Evolutionary conservation across 1,139 yeast genomes (phyloP).

Genomic region (Ashbya aceris): DNA sequence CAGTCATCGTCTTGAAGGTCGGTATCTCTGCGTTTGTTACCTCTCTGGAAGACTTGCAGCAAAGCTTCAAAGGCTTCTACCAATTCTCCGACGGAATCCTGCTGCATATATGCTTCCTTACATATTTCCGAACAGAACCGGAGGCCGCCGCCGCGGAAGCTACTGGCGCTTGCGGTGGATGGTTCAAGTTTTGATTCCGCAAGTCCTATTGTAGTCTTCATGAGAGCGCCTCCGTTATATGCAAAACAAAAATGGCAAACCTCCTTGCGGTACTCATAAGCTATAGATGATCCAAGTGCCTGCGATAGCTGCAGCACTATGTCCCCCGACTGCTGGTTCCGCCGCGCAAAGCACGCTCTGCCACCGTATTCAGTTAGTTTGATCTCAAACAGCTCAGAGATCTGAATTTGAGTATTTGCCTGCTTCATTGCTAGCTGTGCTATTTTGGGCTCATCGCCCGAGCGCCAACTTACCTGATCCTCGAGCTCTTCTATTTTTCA

Average conservation of each 20-base stretch:
- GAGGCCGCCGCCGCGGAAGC: conserved; percentile 36
- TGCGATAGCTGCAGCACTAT: conserved; percentile 34
- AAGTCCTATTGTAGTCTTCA: conserved; percentile 33
- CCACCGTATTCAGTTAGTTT: conserved; percentile 47
- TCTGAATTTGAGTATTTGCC: neutral
- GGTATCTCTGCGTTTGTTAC: conserved; percentile 8
- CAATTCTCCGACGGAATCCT: conserved; percentile 27
- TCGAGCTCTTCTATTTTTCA: too few species aligned
- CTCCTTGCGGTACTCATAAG: conserved; percentile 53
- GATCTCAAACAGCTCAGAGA: conserved; percentile 30
- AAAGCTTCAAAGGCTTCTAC: conserved; percentile 23
- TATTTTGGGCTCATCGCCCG: too few species aligned
- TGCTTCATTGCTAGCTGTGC: too few species aligned
- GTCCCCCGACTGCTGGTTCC: conserved; percentile 35
- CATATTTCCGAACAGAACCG: conserved; percentile 50
- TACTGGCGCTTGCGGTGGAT: conserved; percentile 9
- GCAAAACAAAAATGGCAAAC: conserved; percentile 50
- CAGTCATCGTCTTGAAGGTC: conserved; percentile 6
- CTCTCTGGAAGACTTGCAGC: conserved; percentile 27
- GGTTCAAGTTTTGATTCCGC: conserved; percentile 7
- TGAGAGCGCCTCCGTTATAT: conserved; percentile 41
- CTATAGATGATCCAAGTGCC: conserved; percentile 42
- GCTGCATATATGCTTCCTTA: conserved; percentile 29
- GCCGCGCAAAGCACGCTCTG: conserved; percentile 52
- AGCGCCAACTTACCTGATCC: too few species aligned